Evolutionary conservation across 257 asterid species (phyloP).

Genomic region (Cruciata laevipes): DNA sequence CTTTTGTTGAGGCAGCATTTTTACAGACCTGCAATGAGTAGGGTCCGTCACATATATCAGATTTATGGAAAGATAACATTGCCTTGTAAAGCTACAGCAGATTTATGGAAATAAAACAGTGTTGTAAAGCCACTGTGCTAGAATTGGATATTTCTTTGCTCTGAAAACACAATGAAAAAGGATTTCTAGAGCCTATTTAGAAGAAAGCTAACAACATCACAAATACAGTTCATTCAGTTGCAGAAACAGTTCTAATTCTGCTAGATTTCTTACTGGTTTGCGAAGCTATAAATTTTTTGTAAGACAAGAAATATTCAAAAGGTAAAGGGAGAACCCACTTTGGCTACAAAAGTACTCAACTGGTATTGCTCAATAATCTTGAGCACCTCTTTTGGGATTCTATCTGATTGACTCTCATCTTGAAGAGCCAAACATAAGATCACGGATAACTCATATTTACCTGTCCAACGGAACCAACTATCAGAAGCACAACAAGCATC

Average conservation of each 20-base stretch:
- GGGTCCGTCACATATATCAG: background rate
- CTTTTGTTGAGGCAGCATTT: constrained; percentile 80
- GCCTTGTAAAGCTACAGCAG: background rate
- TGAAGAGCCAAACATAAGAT: constrained; percentile 52
- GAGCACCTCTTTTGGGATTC: constrained; percentile 44
- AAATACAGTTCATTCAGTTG: background rate
- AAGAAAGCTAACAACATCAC: background rate
- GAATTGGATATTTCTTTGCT: no score
- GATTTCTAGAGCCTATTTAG: background rate
- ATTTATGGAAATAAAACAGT: background rate
- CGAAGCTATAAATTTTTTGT: background rate
- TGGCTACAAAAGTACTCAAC: constrained; percentile 80
- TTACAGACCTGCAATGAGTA: constrained; percentile 56
- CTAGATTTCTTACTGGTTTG: background rate
- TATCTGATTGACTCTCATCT: constrained; percentile 27
- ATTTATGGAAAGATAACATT: background rate
- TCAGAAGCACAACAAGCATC: background rate
- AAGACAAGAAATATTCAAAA: background rate
- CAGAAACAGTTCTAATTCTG: background rate
- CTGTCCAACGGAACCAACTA: constrained; percentile 32
- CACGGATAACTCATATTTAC: constrained; percentile 50
- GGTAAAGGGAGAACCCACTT: constrained; percentile 61
- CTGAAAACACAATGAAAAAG: background rate
- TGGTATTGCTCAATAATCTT: constrained; percentile 68
- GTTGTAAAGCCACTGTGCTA: no score